Conservation (phyloP, 495 filamentous ascomycete genomes). For the Neohortaea acidophila region DNA sequence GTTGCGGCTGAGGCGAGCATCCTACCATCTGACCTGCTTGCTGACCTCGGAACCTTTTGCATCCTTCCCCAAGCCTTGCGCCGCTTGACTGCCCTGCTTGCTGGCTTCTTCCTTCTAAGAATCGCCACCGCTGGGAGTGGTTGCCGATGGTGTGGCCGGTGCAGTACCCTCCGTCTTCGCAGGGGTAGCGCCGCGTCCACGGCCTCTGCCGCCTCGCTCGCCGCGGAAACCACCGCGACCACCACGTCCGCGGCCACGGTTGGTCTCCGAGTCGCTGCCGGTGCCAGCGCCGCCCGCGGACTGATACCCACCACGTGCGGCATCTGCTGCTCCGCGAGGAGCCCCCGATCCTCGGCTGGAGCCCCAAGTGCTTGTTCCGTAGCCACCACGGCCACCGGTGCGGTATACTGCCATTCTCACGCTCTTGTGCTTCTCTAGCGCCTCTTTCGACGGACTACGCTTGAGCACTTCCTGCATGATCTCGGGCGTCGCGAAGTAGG, state of each 20-base stretch:
- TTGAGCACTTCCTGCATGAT: constrained; percentile 63
- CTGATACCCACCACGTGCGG: constrained; percentile 29
- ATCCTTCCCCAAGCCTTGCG: no score
- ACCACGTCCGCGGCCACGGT: constrained; percentile 48
- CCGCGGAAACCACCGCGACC: constrained; percentile 47
- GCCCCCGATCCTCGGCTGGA: constrained; percentile 45
- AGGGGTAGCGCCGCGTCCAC: constrained; percentile 32
- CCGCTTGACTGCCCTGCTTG: no score
- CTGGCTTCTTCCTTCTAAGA: constrained; percentile 17
- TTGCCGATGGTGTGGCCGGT: constrained; percentile 5
- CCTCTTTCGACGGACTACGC: constrained; percentile 50
- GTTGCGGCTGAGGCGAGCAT: no score
- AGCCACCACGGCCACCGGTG: constrained; percentile 28
- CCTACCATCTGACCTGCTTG: no score
- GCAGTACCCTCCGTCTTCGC: constrained; percentile 19
- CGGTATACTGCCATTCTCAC: constrained; percentile 49
- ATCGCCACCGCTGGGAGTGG: constrained; percentile 13
- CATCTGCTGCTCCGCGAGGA: constrained; percentile 41
- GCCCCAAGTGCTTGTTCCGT: constrained; percentile 44
- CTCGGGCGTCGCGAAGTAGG: constrained; percentile 59
- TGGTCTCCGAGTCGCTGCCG: constrained; percentile 67
- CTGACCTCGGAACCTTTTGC: no score
- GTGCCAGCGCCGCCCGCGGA: constrained; percentile 30
- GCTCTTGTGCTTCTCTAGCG: constrained; percentile 52
- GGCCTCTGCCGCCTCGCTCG: constrained; percentile 39